Base-by-base conservation (phyloP, 768 basidiomycete genomes). In the Xanthoconium stramineum region DNA sequence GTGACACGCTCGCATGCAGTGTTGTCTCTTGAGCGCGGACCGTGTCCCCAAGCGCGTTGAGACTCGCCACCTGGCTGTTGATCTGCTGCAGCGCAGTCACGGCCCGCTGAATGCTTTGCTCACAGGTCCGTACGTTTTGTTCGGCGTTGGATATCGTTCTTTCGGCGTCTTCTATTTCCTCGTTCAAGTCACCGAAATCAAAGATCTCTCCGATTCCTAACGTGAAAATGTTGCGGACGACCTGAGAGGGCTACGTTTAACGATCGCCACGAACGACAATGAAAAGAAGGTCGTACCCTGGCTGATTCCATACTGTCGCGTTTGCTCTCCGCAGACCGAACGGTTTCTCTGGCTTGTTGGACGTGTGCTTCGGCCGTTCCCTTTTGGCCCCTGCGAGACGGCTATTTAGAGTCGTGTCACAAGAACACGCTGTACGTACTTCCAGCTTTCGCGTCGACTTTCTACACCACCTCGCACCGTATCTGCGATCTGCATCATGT, bases 161-260 rank as follows among this genome's bases (percentile, higher is more conserved):
- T 29, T 52, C 50, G 2, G 60, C 49, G 2, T 13, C 15, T 11
- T 51, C 52, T 10, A 62, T 58, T 14, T 62, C 61, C 40, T 58
- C 52, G 32, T 62, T 62, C 43, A 62, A 17, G 47, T 62, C 56
- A 20, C 62, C 62, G 49, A 58, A 24, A 30, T 62, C 61, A 11
- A 62, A 62, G 19, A 39, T 43, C 15, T 62, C 60, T 6, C 61
- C 61, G 9, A 62, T 20, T 33, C 61, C 61, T 38, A 62, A 19
- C 13, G 61, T 62, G 20, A 62, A 10, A 6, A 61, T 1, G 30
- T 62, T 62, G 5, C 60, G 61, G 4, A 62, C 52, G 35, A 54
- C 48, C 61, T 62, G 32, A 15, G 13, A 14, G 9, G 9, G 36
- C 8, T 13, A 24, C 7, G 15, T 53, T 36, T 33, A 13, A 3